Evolutionary conservation across 306 rosid species (phyloP).

Genomic region (Geum urbanum): DNA sequence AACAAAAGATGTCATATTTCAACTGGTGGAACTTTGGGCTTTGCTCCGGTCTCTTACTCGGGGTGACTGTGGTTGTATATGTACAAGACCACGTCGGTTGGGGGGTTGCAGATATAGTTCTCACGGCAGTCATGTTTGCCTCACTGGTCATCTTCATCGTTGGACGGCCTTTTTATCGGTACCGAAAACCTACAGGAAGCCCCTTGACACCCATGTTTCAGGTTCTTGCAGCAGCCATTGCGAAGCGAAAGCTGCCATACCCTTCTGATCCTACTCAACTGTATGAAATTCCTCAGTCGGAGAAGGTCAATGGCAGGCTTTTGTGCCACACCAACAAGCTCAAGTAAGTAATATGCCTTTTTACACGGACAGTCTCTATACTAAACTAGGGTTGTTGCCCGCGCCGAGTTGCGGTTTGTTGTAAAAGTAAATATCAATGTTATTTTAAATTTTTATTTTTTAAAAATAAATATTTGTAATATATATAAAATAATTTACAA

Average conservation of each 20-base stretch:
- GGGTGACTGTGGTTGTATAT: constrained; percentile 80
- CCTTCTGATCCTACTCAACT: constrained; percentile 55
- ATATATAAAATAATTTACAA: too few species aligned
- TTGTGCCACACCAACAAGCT: constrained; percentile 70
- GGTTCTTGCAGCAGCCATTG: constrained; percentile 74
- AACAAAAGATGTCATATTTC: constrained; percentile 85
- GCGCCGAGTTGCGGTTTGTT: too few species aligned
- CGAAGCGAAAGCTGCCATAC: constrained; percentile 54
- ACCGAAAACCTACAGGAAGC: constrained; percentile 61
- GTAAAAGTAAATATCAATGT: too few species aligned
- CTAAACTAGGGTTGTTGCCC: background rate
- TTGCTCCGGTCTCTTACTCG: constrained; percentile 67
- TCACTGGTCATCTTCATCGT: constrained; percentile 60
- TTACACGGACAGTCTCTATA: background rate
- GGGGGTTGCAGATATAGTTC: constrained; percentile 69
- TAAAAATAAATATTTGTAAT: too few species aligned
- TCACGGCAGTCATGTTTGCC: constrained; percentile 57
- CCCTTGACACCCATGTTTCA: constrained; percentile 90
- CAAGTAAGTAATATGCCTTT: constrained; percentile 41
- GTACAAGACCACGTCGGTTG: constrained; percentile 72
- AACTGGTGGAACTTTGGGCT: constrained; percentile 93
- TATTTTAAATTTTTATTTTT: too few species aligned
- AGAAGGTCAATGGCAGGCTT: constrained; percentile 36
- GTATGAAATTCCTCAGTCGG: constrained; percentile 51
- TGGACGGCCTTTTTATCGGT: constrained; percentile 71